Evolutionary conservation across 345 rosid species (phyloP).

Genomic region (Euphorbia tirucalli): DNA sequence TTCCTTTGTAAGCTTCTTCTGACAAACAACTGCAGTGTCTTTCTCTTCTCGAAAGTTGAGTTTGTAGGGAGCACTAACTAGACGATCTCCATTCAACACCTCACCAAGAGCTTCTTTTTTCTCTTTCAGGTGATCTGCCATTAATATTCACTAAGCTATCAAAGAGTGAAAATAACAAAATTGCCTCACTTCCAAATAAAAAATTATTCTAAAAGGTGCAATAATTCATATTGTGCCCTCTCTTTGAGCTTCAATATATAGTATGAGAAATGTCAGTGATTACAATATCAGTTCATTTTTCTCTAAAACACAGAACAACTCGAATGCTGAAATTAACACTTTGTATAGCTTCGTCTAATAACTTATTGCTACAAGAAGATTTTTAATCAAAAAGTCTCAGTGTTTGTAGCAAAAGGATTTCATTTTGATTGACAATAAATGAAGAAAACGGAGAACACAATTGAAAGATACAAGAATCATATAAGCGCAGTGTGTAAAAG

Average conservation of each 20-base stretch:
- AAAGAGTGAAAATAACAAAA: not conserved
- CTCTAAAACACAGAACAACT: not conserved
- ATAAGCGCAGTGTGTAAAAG: not conserved
- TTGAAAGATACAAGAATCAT: not conserved
- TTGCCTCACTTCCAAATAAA: not conserved
- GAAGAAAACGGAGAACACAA: not conserved
- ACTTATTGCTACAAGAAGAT: not conserved
- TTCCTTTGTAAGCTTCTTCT: conserved; percentile 21
- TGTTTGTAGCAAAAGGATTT: not conserved
- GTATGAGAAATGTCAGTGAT: not conserved
- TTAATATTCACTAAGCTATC: not conserved
- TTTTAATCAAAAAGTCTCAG: not conserved
- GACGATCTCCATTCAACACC: conserved; percentile 31
- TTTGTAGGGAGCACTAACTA: conserved; percentile 31
- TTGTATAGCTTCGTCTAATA: too few relatives aligned
- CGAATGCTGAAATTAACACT: not conserved
- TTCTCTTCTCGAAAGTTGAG: conserved; percentile 27
- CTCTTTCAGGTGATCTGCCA: conserved; percentile 24
- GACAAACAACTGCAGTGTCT: conserved; percentile 25
- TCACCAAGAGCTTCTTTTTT: conserved; percentile 38
- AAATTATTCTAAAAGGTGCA: not conserved
- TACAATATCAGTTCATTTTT: not conserved
- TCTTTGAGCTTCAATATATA: not conserved
- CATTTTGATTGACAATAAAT: not conserved
- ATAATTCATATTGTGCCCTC: not conserved